Percentiles rank a stretch among this genome's conserved stretches.
Evolutionary conservation across 768 basidiomycete species (phyloP).

Genomic region (Ramaria rubella): DNA sequence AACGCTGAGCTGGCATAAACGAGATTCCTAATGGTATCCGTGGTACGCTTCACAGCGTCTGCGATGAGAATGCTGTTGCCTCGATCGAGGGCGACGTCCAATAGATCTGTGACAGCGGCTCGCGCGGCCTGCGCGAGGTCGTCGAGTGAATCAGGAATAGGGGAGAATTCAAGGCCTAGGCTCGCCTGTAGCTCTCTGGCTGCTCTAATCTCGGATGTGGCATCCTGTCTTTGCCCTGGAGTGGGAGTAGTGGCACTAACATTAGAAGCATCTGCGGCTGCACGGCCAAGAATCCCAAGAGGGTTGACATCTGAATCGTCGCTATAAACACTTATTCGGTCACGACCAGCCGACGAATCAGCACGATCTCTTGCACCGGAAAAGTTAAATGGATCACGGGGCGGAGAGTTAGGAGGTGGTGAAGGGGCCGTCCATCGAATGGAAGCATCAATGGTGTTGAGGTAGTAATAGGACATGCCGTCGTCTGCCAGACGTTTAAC

Average conservation of each 20-base stretch:
- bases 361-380: conserved; percentile 25
- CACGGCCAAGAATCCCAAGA: conserved; percentile 26
- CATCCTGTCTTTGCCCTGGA: background rate
- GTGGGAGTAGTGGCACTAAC: background rate
- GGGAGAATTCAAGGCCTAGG: background rate
- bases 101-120: conserved; percentile 15
- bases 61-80: background rate
- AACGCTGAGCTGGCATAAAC: conserved; percentile 24
- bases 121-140: conserved; percentile 12
- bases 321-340: conserved; percentile 62
- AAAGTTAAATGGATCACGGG: conserved; percentile 12
- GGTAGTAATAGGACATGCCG: conserved; percentile 72
- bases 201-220: background rate
- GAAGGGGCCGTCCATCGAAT: conserved; percentile 57
- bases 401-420: background rate
- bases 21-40: conserved; percentile 21
- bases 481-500: conserved; percentile 73
- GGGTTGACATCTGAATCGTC: conserved; percentile 74
- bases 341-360: conserved; percentile 28
- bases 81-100: conserved; percentile 6
- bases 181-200: conserved; percentile 7
- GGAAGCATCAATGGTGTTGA: conserved; percentile 63
- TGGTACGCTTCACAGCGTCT: conserved; percentile 3
- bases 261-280: background rate
- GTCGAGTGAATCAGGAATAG: conserved; percentile 11